A percentile compares a stretch with the other conserved stretches of the same genome.
Conservation (phyloP, 2,329 filamentous ascomycete genomes). For the Leptographium galeiforme region DNA sequence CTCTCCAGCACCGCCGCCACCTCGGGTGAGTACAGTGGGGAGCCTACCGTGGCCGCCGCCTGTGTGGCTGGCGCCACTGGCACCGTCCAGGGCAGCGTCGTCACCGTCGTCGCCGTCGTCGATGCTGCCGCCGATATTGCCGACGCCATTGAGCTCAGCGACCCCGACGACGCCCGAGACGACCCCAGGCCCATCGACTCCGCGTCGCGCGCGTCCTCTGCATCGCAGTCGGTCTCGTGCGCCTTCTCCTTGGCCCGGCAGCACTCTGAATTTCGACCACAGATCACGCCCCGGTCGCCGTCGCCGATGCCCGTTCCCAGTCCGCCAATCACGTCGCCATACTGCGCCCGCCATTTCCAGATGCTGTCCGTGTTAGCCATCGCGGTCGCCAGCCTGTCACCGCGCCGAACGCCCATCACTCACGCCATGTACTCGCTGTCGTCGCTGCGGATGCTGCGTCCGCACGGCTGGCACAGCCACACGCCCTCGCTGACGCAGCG, state of each 20-base stretch:
- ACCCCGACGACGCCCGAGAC: slow-evolving; percentile 1
- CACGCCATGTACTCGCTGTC: slow-evolving; percentile 48
- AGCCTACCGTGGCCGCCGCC: slow-evolving; percentile 8
- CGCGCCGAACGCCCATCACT: slow-evolving; percentile 10
- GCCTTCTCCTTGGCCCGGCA: slow-evolving; percentile 65
- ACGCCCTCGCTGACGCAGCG: slow-evolving; percentile 43
- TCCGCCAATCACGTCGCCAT: slow-evolving; percentile 66
- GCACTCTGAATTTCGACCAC: slow-evolving; percentile 65
- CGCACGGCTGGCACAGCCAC: slow-evolving; percentile 80
- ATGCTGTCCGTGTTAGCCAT: slow-evolving; percentile 31
- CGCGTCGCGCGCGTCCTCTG: slow-evolving; percentile 52
- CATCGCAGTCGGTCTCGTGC: slow-evolving; percentile 74
- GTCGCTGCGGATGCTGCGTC: slow-evolving; percentile 50
- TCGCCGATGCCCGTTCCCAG: slow-evolving; percentile 80
- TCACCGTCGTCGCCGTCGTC: not conserved
- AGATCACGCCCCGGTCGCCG: slow-evolving; percentile 76
- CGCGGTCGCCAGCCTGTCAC: too few species aligned
- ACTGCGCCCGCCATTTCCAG: slow-evolving; percentile 83
- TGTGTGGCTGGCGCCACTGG: slow-evolving; percentile 11
- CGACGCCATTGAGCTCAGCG: slow-evolving; percentile 3
- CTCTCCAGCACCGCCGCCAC: slow-evolving; percentile 9
- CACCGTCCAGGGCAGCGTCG: slow-evolving; percentile 5
- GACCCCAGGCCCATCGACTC: slow-evolving; percentile 11
- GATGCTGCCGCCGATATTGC: not conserved
- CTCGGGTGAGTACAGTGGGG: slow-evolving; percentile 11